Evolutionary conservation across 257 asterid genomes (phyloP), one percentile per base, ranked within the genome.

Genomic region (Prunella vulgaris): DNA sequence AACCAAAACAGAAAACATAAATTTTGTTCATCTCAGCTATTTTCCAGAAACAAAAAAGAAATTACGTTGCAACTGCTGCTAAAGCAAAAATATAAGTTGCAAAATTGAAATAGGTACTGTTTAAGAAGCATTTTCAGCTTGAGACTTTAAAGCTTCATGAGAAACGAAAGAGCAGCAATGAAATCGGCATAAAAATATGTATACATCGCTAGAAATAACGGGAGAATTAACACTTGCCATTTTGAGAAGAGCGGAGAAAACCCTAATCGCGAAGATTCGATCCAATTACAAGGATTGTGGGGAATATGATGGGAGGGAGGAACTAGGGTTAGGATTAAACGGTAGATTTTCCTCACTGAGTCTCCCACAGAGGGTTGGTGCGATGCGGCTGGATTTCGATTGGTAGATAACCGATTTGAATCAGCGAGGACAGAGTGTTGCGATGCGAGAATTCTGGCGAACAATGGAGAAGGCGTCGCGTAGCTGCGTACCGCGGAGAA

Each of bases 141-240:
- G 60, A 28, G 14, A 66, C 5, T 51, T 18, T 15, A 7, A 28
- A 61, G 27, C n/a, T n/a, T n/a, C n/a, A n/a, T n/a, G n/a, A n/a
- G n/a, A n/a, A n/a, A n/a, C n/a, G n/a, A n/a, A n/a, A 51, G 58
- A 76, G 28, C 60, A 56, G 21, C 52, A 13, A 24, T 22, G 20
- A 38, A 51, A 65, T 62, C 64, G 56, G 44, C 37, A n/a, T 22
- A 60, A 51, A 27, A 4, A 68, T 13, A 15, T 10, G n/a, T n/a
- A n/a, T n/a, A n/a, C n/a, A 40, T 51, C 22, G 63, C 51, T 7
- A 32, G 12, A 57, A 60, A 64, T 25, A 10, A 66, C 44, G 60
- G 68, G 27, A 52, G 56, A 59, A 38, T 27, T 2, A 46, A 35
- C 57, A 80, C 72, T 58, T 17, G 82, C 89, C 89, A 84, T 84